Evolutionary conservation across 345 rosid species (phyloP), one percentile per base, ranked within the genome.

Genomic region (Pseudoturritis turrita): DNA sequence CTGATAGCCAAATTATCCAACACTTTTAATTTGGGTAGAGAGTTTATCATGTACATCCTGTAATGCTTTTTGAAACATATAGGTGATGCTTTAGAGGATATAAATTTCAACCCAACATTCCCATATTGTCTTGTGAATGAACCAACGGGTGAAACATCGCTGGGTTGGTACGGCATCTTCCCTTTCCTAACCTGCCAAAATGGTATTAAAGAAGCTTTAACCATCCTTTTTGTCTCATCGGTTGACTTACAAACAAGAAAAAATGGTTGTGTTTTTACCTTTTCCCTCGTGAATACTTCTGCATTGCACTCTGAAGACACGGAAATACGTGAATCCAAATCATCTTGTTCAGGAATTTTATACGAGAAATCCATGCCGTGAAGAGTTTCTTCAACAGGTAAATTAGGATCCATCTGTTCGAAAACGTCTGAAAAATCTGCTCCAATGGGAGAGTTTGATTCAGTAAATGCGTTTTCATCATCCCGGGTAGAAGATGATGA

Each of bases 1-100:
- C 89, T 83, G 68, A 94, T 82, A 44, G 88, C 79, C 61, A 88
- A 72, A 71, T 89, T 79, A 79, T 94, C 98, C 54, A 94, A 75
- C 68, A 87, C 83, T 80, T 81, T 88, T 79, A 94, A 66, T 53
- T 86, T 78, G 29, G 97, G 92, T 14, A 91, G 73, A 47, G 96
- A 91, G 69, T 90, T 85, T 82, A 94, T 86, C 85, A 87, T 82
- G 80, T 68, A 94, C 35, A 89, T 92, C 81, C 95, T 86, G 56
- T 94, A 94, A 77, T 94, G 92, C 70, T 89, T 89, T 78, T 87
- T 83, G 23, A 78, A 86, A 83, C 98, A 94, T 82, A 94, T 88
- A 2, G 96, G 96, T 68, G 98, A 91, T 74, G 97, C 84, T 66
- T 76, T 82, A 35, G 76, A 36, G 17, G 96, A 79, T 39, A 84